These are phyloP conservation scores for Ensete glaucum DNA, from an alignment of 176 grass and related monocot species.

Conservation along the genomic window DNA sequence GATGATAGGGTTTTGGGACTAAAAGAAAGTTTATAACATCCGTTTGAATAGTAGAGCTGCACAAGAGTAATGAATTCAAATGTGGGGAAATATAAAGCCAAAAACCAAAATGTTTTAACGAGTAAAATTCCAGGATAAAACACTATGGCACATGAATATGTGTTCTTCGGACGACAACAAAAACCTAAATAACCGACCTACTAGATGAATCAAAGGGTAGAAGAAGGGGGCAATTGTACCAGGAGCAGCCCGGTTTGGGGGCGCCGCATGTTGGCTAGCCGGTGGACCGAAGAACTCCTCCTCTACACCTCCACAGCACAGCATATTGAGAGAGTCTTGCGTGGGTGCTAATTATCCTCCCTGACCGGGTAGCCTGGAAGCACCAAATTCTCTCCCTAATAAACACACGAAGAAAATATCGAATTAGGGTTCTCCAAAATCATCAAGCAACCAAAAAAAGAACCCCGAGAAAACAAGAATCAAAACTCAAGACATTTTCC, in stretches of 20 bases:
- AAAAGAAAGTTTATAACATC: too few relatives aligned
- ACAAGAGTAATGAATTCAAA: too few relatives aligned
- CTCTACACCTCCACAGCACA: conserved; percentile 76
- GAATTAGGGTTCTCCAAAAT: too few relatives aligned
- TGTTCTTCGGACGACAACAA: background rate
- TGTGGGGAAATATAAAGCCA: too few relatives aligned
- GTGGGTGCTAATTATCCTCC: background rate
- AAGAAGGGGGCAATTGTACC: conserved; percentile 25
- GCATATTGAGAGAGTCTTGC: conserved; percentile 24
- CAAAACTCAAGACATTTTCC: too few relatives aligned
- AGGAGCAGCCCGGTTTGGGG: conserved; percentile 52
- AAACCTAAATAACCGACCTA: background rate
- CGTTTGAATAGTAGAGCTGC: too few relatives aligned
- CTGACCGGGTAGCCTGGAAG: background rate
- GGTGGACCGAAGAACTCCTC: conserved; percentile 79
- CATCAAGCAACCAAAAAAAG: too few relatives aligned
- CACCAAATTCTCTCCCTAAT: background rate
- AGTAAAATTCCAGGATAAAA: too few relatives aligned
- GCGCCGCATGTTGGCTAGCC: conserved; percentile 56
- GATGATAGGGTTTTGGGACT: too few relatives aligned
- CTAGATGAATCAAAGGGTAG: background rate
- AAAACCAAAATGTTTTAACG: too few relatives aligned
- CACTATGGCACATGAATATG: background rate
- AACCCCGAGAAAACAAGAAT: too few relatives aligned
- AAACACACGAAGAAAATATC: too few relatives aligned